A percentile compares a stretch with the other conserved stretches of the same genome.
Evolutionary conservation across 192 early-diverging fungal genomes (phyloP).

Genomic region (Lunasporangiospora selenospora): DNA sequence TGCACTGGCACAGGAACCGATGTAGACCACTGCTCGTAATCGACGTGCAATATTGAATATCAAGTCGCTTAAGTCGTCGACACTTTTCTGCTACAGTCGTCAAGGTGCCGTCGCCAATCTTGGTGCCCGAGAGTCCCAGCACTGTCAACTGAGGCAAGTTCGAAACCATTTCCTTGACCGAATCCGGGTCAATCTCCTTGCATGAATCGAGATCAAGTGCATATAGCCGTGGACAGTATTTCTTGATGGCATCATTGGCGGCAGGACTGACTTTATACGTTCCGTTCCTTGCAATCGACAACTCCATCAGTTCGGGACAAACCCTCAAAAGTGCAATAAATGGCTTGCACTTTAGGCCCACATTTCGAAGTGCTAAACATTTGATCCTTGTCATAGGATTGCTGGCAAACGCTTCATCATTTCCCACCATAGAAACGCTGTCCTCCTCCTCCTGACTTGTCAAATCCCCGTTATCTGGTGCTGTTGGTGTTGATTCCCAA

Average conservation of each 20-base stretch:
- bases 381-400: slow-evolving; percentile 10
- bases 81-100: slow-evolving; percentile 23
- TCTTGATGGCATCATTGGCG: slow-evolving; percentile 1
- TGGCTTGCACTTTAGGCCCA: neutral
- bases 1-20: slow-evolving; percentile 17
- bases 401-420: too few species aligned
- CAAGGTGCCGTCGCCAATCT: slow-evolving; percentile 15
- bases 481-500: too few species aligned
- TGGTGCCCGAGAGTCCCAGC: slow-evolving; percentile 32
- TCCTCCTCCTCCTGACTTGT: too few species aligned
- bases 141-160: slow-evolving; percentile 20
- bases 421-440: too few species aligned
- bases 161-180: slow-evolving; percentile 10
- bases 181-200: slow-evolving; percentile 19
- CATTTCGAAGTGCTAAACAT: slow-evolving; percentile 33
- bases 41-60: slow-evolving; percentile 41
- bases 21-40: slow-evolving; percentile 33
- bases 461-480: too few species aligned
- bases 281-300: slow-evolving; percentile 36
- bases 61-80: slow-evolving; percentile 9
- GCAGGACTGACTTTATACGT: slow-evolving; percentile 2
- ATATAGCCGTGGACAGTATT: slow-evolving; percentile 20
- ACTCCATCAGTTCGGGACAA: slow-evolving; percentile 30
- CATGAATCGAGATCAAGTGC: slow-evolving; percentile 41
- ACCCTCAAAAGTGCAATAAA: slow-evolving; percentile 6